Conservation (phyloP, 2,329 filamentous ascomycete species). For the Colletotrichum cuscutae region DNA sequence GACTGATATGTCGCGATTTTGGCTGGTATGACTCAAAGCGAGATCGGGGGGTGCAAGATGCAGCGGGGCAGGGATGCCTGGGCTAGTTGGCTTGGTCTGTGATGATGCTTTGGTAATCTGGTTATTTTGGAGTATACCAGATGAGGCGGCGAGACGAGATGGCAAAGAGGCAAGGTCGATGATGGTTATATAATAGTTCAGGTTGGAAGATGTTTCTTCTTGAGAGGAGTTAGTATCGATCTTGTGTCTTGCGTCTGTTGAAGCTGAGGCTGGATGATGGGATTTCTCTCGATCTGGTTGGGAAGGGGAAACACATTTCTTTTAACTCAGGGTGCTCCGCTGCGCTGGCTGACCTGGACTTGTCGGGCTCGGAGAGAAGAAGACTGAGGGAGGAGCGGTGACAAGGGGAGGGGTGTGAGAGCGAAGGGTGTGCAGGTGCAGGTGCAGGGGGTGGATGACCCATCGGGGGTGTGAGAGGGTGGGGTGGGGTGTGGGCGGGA, state of each 20-base stretch:
- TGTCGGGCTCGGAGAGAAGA: constrained; percentile 35
- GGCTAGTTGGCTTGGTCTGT: constrained; percentile 28
- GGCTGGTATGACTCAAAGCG: constrained; percentile 35
- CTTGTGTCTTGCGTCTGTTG: constrained; percentile 19
- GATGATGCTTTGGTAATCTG: constrained; percentile 25
- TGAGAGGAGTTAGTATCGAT: neutral
- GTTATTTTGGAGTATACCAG: neutral
- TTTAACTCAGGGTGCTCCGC: constrained; percentile 30
- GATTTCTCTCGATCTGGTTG: constrained; percentile 11
- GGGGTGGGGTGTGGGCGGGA: constrained; percentile 7
- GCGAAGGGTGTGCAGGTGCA: constrained; percentile 24
- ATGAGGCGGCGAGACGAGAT: neutral
- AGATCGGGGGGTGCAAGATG: constrained; percentile 25
- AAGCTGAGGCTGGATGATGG: constrained; percentile 18
- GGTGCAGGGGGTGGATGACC: constrained; percentile 27
- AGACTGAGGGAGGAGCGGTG: constrained; percentile 32
- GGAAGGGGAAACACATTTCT: constrained; percentile 30
- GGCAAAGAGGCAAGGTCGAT: neutral
- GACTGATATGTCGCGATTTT: constrained; percentile 35
- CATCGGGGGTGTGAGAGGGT: neutral
- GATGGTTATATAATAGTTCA: constrained; percentile 14
- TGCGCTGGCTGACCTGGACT: constrained; percentile 9
- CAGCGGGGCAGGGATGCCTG: constrained; percentile 32
- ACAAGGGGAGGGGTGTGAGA: constrained; percentile 26
- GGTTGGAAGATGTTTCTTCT: constrained; percentile 22